Percentiles rank a stretch among this genome's conserved stretches.
Evolutionary conservation across 768 basidiomycete genomes (phyloP).

Genomic region (Termitomyces sp.): DNA sequence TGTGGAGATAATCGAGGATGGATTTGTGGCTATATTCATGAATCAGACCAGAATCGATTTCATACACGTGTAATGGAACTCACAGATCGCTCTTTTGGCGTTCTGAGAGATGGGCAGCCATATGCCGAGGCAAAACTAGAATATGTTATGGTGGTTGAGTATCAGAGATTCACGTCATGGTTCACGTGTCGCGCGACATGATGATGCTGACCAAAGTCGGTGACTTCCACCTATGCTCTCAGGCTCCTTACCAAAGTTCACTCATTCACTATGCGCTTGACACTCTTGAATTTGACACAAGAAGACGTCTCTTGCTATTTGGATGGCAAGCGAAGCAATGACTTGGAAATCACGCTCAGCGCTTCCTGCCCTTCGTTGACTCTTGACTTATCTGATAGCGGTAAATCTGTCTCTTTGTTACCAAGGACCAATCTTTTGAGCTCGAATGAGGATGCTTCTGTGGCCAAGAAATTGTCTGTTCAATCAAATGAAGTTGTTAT

Average conservation of each 20-base stretch:
- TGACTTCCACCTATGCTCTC: background rate
- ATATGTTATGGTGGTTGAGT: background rate
- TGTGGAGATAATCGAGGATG: slow-evolving; percentile 29
- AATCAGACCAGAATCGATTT: background rate
- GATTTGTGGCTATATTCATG: slow-evolving; percentile 24
- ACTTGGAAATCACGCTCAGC: background rate
- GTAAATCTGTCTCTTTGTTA: background rate
- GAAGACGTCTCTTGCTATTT: slow-evolving; percentile 7
- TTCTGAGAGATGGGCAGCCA: slow-evolving; percentile 8
- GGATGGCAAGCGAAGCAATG: background rate
- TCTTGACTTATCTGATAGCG: background rate
- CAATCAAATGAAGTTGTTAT: slow-evolving; percentile 20
- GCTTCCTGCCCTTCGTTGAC: background rate
- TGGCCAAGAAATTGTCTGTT: slow-evolving; percentile 16
- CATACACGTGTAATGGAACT: background rate
- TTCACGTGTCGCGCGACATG: slow-evolving; percentile 1
- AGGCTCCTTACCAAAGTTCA: background rate
- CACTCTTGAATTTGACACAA: slow-evolving; percentile 8
- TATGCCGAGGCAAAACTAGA: background rate
- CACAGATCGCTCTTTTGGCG: slow-evolving; percentile 11
- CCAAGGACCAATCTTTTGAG: background rate
- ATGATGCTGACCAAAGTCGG: background rate
- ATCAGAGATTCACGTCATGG: background rate
- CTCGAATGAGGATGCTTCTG: background rate
- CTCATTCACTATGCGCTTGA: slow-evolving; percentile 4